Evolutionary conservation across 169 alveolate species (phyloP).

Genomic region (Eimeria maxima): DNA sequence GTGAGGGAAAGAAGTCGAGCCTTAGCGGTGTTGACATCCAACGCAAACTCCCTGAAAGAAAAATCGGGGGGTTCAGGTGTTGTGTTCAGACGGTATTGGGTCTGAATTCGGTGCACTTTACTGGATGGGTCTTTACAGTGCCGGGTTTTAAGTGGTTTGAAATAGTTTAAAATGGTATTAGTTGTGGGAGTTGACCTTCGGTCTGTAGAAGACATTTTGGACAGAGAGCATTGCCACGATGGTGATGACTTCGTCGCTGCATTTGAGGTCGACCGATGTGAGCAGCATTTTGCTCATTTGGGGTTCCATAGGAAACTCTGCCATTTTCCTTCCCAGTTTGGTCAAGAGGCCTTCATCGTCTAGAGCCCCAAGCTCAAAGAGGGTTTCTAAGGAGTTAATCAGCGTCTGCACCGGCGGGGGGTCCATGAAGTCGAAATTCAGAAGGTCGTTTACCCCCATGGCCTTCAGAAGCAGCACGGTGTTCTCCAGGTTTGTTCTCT

Average conservation of each 20-base stretch:
- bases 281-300: slow-evolving; percentile 97
- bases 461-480: slow-evolving; percentile 99
- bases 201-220: slow-evolving; percentile 98
- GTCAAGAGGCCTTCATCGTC: slow-evolving; percentile 99
- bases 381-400: slow-evolving; percentile 98
- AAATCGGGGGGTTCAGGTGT: too few relatives aligned
- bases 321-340: slow-evolving; percentile 99
- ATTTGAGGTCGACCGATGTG: slow-evolving; percentile 98
- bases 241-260: slow-evolving; percentile 98
- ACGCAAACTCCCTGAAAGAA: too few relatives aligned
- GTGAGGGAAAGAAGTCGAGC: too few relatives aligned
- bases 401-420: slow-evolving; percentile 98
- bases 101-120: too few relatives aligned
- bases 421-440: slow-evolving; percentile 99
- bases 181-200: slow-evolving; percentile 86
- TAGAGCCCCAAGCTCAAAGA: slow-evolving; percentile 98
- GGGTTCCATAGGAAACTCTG: slow-evolving; percentile 99
- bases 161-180: too few relatives aligned
- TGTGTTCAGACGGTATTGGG: too few relatives aligned
- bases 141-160: too few relatives aligned
- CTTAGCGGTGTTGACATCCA: too few relatives aligned
- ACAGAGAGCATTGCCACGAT: slow-evolving; percentile 99
- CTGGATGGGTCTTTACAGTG: too few relatives aligned
- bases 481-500: slow-evolving; percentile 99
- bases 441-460: slow-evolving; percentile 99